Evolutionary conservation across 2,329 filamentous ascomycete genomes (phyloP).

Genomic region (Bimuria novae-zelandiae): DNA sequence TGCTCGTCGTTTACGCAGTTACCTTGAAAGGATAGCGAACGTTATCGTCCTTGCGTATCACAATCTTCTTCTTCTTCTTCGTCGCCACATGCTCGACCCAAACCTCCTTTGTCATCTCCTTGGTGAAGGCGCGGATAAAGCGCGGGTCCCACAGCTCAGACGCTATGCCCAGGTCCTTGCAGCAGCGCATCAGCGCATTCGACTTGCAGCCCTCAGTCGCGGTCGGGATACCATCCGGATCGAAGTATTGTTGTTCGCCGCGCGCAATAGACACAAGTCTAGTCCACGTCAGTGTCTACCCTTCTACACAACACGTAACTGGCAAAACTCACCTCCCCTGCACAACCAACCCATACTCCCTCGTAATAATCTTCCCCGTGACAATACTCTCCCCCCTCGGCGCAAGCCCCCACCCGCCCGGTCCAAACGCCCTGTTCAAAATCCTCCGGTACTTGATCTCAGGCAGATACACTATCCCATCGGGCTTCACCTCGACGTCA

Average conservation of each 20-base stretch:
- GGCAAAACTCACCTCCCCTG: conserved; percentile 73
- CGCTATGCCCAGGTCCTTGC: conserved; percentile 94
- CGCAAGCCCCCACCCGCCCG: conserved; percentile 92
- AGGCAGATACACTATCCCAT: conserved; percentile 93
- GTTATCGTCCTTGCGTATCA: conserved; percentile 80
- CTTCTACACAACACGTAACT: neutral
- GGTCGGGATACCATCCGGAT: conserved; percentile 85
- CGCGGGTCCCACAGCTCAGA: conserved; percentile 96
- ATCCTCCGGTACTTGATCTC: conserved; percentile 98
- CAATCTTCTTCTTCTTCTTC: conserved; percentile 90
- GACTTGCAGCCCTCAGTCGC: conserved; percentile 97
- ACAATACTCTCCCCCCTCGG: conserved; percentile 85
- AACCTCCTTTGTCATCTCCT: conserved; percentile 72
- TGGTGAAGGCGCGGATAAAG: conserved; percentile 83
- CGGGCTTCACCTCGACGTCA: conserved; percentile 96
- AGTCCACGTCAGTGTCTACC: neutral
- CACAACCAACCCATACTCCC: conserved; percentile 90
- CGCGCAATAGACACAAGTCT: conserved; percentile 91
- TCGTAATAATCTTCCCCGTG: conserved; percentile 77
- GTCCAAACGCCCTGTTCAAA: conserved; percentile 88
- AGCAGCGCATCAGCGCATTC: conserved; percentile 96
- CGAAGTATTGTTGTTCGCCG: conserved; percentile 94
- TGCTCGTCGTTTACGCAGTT: neutral
- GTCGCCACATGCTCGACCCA: conserved; percentile 87
- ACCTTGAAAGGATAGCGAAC: conserved; percentile 68